These are phyloP conservation scores for Phytophthora kernoviae DNA, from an alignment of 352 stramenopile species.

Conservation along the genomic window DNA sequence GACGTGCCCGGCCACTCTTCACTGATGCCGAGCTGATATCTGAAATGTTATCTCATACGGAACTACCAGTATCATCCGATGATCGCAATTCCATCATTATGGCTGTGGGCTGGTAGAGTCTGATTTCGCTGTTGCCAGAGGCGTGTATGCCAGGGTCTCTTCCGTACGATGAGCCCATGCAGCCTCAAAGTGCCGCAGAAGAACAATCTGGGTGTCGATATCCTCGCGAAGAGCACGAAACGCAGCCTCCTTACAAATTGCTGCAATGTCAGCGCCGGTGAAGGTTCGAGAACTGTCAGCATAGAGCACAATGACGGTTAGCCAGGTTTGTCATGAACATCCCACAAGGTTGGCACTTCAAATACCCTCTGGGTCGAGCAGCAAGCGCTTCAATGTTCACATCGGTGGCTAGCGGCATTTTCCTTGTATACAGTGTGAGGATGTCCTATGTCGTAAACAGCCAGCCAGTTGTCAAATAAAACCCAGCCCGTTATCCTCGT, in stretches of 20 bases:
- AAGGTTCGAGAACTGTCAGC: constrained; percentile 37
- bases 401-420: constrained; percentile 69
- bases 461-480: constrained; percentile 11
- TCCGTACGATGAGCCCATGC: constrained; percentile 51
- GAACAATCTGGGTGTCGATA: constrained; percentile 42
- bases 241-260: constrained; percentile 81
- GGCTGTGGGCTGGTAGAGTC: constrained; percentile 4
- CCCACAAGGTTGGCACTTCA: not conserved
- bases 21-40: constrained; percentile 21
- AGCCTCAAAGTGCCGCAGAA: constrained; percentile 47
- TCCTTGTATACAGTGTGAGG: constrained; percentile 60
- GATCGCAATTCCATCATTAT: constrained; percentile 1
- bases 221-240: constrained; percentile 76
- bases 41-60: constrained; percentile 1
- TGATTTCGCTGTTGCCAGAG: constrained; percentile 9
- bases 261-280: constrained; percentile 68
- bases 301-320: constrained; percentile 14
- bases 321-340: not conserved
- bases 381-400: constrained; percentile 57
- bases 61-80: constrained; percentile 2
- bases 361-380: constrained; percentile 42
- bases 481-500: not conserved
- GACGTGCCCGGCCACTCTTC: constrained; percentile 18
- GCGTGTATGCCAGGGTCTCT: constrained; percentile 17
- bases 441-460: constrained; percentile 53